Base-by-base conservation (phyloP, 345 rosid genomes). In the Cochlearia excelsa region DNA sequence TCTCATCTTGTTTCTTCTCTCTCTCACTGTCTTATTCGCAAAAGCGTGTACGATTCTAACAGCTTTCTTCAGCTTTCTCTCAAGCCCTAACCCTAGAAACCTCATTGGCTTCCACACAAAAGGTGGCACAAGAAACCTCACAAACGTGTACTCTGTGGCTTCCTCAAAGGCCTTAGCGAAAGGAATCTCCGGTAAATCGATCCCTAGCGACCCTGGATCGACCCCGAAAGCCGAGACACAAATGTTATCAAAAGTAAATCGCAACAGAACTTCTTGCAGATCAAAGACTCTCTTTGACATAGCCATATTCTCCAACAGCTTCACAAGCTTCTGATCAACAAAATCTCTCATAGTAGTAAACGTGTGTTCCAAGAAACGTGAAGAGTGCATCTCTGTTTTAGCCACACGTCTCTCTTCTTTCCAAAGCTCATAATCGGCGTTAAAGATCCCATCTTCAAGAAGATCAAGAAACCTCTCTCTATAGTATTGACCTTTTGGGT, bases 101-200 rank as follows among this genome's bases (percentile, higher is more conserved):
- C 76, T 80, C 87, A 90, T 58, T 2, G 95, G 72, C 66, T 84
- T 87, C 93, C 92, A 87, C 26, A 87, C 64, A 33, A 77, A 77
- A 68, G 79, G 78, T 1, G 95, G 97, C 30, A 71, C 34, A 70
- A 84, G 38, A 75, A 90, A 90, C 66, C 95, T 80, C 42, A 35
- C 57, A 38, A 86, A 47, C 55, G 81, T 71, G 26, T 81, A 52
- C 60, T 87, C 90, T 0, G 93, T 87, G 30, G 97, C 90, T 51
- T 80, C 80, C 72, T 90, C 93, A 43, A 87, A 90, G 9, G 97
- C 90, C 69, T 74, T 87, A 23, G 86, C 87, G 33, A 90, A 90
- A 9, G 81, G 87, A 64, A 83, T 78, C 41, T 82, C 73, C 0
- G 87, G 88, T 33, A 82, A 75, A 54, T 78, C 80, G 26, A 69